Percentiles rank a stretch among this genome's conserved stretches.
phyloP scores from a whole-genome alignment of 2,329 filamentous ascomycete species.

The Fusarium sororula region DNA sequence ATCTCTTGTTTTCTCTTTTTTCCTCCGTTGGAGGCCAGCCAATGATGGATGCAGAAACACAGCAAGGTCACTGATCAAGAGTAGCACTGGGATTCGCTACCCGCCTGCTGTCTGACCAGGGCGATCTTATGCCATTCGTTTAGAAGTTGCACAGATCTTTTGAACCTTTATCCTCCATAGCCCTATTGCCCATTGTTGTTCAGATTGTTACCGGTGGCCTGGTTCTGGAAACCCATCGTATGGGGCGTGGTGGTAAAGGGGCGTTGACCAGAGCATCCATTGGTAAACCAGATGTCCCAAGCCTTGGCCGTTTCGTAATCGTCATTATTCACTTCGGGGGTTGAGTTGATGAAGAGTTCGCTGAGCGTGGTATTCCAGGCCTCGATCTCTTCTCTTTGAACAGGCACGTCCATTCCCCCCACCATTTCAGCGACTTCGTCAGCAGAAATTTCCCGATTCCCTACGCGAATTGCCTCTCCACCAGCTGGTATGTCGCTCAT shows the following conservation, averaged over 20 bases:
- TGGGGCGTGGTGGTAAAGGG: neutral
- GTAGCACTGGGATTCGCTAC: neutral
- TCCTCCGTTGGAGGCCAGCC: neutral
- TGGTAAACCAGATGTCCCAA: constrained; percentile 3
- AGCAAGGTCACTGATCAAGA: neutral
- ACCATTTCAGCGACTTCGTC: neutral
- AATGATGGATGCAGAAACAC: neutral
- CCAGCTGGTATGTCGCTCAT: neutral
- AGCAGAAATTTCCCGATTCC: neutral
- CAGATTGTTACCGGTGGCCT: neutral
- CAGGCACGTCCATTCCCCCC: neutral
- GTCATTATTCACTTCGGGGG: neutral
- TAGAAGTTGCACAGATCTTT: neutral
- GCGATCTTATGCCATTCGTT: neutral
- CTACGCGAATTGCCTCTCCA: neutral
- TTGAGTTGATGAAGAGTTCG: constrained; percentile 2
- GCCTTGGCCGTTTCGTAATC: neutral
- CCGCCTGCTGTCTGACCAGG: neutral
- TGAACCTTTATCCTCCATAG: neutral
- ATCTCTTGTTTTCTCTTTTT: neutral
- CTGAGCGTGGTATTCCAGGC: constrained; percentile 12
- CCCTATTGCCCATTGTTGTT: neutral
- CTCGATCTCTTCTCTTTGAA: neutral
- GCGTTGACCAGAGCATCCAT: neutral
- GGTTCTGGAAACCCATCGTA: neutral